Percentiles rank a stretch among this genome's conserved stretches.
Evolutionary conservation across 495 filamentous ascomycete species (phyloP).

Genomic region (Hypomontagnella monticulosa): DNA sequence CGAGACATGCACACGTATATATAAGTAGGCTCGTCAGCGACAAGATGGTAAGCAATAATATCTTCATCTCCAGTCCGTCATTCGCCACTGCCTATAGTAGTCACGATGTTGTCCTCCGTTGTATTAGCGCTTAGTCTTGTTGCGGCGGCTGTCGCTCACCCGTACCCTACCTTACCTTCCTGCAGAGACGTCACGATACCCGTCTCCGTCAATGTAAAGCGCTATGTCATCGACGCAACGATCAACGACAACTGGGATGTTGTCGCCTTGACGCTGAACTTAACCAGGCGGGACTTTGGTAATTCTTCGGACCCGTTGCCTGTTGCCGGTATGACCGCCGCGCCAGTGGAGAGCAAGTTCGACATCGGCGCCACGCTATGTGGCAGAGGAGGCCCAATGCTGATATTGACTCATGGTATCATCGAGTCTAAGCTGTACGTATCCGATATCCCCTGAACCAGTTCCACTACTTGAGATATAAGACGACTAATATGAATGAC

Average conservation of each 20-base stretch:
- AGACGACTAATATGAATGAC: constrained; percentile 4
- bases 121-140: constrained; percentile 17
- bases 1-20: constrained; percentile 4
- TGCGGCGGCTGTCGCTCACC: constrained; percentile 9
- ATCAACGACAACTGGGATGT: constrained; percentile 43
- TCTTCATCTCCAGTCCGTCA: background rate
- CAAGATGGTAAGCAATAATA: background rate
- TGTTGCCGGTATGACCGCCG: constrained; percentile 22
- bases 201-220: constrained; percentile 34
- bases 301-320: constrained; percentile 26
- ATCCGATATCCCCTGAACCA: no score
- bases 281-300: constrained; percentile 39
- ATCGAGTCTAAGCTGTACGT: constrained; percentile 44
- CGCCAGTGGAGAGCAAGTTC: constrained; percentile 34
- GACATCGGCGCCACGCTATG: constrained; percentile 40
- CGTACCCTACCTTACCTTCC: constrained; percentile 8
- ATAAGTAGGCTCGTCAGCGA: constrained; percentile 1
- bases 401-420: constrained; percentile 43
- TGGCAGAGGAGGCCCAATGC: constrained; percentile 33
- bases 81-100: background rate
- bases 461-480: background rate
- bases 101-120: constrained; percentile 21
- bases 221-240: constrained; percentile 38
- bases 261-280: constrained; percentile 36
- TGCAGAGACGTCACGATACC: constrained; percentile 39